Percentiles rank a stretch among this genome's conserved stretches.
Conservation (phyloP, 768 basidiomycete genomes). For the Xerocomellus amylosporus region DNA sequence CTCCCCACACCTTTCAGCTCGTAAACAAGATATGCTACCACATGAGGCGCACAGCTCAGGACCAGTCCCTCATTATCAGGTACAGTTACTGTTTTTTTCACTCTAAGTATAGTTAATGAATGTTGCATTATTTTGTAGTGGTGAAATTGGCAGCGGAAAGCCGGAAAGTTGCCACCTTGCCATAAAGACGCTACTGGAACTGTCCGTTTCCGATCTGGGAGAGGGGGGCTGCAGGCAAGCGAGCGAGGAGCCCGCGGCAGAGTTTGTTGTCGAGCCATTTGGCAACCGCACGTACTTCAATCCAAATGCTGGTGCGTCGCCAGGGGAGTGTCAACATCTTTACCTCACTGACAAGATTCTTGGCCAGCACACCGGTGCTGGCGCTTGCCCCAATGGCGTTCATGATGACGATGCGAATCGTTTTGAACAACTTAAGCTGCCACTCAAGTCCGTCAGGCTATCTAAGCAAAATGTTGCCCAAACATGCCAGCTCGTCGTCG, state of each 20-base stretch:
- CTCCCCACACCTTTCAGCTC: conserved; percentile 90
- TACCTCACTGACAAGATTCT: conserved; percentile 83
- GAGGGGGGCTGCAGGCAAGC: conserved; percentile 93
- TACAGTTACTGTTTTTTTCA: conserved; percentile 38
- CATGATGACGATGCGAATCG: conserved; percentile 78
- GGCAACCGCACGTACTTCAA: conserved; percentile 91
- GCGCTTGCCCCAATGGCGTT: conserved; percentile 43
- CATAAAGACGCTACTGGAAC: conserved; percentile 89
- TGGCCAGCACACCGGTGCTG: conserved; percentile 56
- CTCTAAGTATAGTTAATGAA: background rate
- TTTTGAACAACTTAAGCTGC: conserved; percentile 92
- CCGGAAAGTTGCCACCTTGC: conserved; percentile 87
- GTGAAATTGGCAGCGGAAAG: conserved; percentile 92
- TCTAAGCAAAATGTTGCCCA: conserved; percentile 95
- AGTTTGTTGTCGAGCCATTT: conserved; percentile 94
- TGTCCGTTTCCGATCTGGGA: conserved; percentile 82
- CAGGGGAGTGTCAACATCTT: conserved; percentile 87
- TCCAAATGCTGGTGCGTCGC: conserved; percentile 85
- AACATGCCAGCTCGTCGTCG: conserved; percentile 90
- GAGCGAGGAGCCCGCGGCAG: conserved; percentile 82
- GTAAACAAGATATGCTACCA: conserved; percentile 94
- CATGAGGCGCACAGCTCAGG: conserved; percentile 90
- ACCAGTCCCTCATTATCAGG: conserved; percentile 87
- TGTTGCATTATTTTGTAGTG: conserved; percentile 45
- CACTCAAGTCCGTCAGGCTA: conserved; percentile 88